Conservation (phyloP, 106 monocot genomes). For the Acorus calamus region DNA sequence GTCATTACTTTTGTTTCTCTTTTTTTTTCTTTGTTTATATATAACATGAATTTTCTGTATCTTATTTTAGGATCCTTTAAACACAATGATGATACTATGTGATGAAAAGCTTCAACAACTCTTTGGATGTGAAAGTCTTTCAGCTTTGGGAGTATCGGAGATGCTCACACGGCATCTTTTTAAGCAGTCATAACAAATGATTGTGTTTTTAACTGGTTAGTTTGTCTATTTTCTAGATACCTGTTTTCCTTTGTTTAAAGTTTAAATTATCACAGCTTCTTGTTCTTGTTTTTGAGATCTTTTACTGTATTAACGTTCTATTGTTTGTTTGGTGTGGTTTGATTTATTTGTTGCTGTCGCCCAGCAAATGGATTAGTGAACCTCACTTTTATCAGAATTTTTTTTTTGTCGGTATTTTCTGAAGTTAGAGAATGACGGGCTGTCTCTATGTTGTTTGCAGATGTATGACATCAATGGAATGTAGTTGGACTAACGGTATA, state of each 20-base stretch:
- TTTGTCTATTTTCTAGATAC: neutral
- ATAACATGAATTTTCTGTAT: conserved; percentile 1
- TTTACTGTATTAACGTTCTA: neutral
- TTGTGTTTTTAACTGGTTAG: conserved; percentile 12
- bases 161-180: conserved; percentile 28
- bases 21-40: neutral
- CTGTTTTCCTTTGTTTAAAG: neutral
- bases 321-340: neutral
- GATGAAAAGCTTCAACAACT: conserved; percentile 40
- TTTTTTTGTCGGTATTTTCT: neutral
- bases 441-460: conserved; percentile 11
- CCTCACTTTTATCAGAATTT: too few relatives aligned
- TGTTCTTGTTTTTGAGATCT: neutral
- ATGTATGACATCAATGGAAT: conserved; percentile 11
- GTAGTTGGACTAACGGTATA: conserved; percentile 36
- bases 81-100: conserved; percentile 24
- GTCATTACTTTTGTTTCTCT: neutral
- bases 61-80: conserved; percentile 23
- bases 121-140: conserved; percentile 34
- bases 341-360: neutral
- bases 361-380: too few relatives aligned
- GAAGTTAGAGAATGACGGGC: neutral
- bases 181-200: conserved; percentile 20
- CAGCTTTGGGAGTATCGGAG: conserved; percentile 23
- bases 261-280: too few relatives aligned